phyloP scores from a whole-genome alignment of 768 basidiomycete species.

The Suillus subaureus region DNA sequence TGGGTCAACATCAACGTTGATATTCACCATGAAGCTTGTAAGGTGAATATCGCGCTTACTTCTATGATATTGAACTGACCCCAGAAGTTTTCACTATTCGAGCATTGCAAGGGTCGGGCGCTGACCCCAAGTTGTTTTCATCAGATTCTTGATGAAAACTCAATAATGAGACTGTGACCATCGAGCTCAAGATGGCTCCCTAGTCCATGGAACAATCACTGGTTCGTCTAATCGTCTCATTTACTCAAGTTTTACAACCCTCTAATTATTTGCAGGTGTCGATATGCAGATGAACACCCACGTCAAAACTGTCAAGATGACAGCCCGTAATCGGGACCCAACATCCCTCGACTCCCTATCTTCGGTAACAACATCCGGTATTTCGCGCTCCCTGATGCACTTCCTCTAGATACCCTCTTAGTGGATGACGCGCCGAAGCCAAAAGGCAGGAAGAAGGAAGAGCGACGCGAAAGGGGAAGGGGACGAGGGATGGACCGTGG shows the following conservation, averaged over 20 bases:
- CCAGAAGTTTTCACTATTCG: constrained; percentile 8
- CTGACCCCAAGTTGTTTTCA: constrained; percentile 21
- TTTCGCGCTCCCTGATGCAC: constrained; percentile 95
- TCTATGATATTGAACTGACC: not conserved
- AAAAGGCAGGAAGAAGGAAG: constrained; percentile 90
- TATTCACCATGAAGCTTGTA: constrained; percentile 78
- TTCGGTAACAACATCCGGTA: constrained; percentile 98
- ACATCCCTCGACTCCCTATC: constrained; percentile 86
- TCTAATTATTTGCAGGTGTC: constrained; percentile 61
- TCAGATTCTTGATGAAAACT: constrained; percentile 98
- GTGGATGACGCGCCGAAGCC: constrained; percentile 98
- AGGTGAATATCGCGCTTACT: constrained; percentile 47
- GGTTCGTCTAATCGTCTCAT: constrained; percentile 51
- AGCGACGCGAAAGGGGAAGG: constrained; percentile 62
- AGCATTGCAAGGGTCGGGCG: constrained; percentile 7
- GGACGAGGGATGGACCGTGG: constrained; percentile 56
- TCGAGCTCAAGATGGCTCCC: constrained; percentile 96
- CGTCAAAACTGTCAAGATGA: constrained; percentile 96
- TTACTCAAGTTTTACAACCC: constrained; percentile 9
- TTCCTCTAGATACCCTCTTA: constrained; percentile 93
- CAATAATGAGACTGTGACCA: constrained; percentile 98
- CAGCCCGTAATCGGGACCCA: constrained; percentile 88
- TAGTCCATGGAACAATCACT: constrained; percentile 97
- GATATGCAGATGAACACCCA: constrained; percentile 99
- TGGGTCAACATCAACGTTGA: too few relatives aligned